Base-by-base conservation (phyloP, 129 eudicot species). In the Scalesia atractyloides region DNA sequence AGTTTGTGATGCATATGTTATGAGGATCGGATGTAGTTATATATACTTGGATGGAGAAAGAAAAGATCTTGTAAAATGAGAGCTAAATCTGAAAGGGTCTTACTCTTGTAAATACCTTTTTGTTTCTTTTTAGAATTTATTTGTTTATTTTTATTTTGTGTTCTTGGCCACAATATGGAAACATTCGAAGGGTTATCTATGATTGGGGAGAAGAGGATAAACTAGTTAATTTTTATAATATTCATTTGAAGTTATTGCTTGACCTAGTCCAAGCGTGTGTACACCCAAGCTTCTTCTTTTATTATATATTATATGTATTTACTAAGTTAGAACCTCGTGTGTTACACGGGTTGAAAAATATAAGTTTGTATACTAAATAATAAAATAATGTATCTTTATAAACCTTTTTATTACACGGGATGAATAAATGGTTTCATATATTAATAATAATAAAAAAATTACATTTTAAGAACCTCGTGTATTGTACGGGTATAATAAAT, bases 71-170 rank as follows among this genome's bases (percentile, higher is more conserved):
- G 66, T 64, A 64, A 78, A 78, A 37, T 80, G 82, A 80, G 61
- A 49, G 68, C 37, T 64, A 51, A 77, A 34, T 80, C 73, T 87
- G 89, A 84, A 87, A 76, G 67, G 79, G 86, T 80, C 86, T 68
- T 20, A 51, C 30, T 17, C 61, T 84, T 85, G 85, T 82, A 82
- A 70, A 72, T 33, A 83, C 70, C 59, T 76, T 64, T 73, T 82
- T 78, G 80, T 70, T 37, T n/a, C 5, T 80, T 72, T 71, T 34
- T 41, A 17, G 10, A 53, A 75, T 81, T 73, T 13, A 3, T 76
- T 71, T 69, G 14, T 52, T 68, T 64, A 64, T 41, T 62, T 51
- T 51, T 34, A 16, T 39, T 77, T 68, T 77, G 9, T 62, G 76
- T 39, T 54, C 54, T 71, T 41, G 46, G 58, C 76, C 81, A 13